Percentiles rank a stretch among this genome's conserved stretches.
Conservation (phyloP, 345 rosid genomes). For the Arabidopsis thaliana region DNA sequence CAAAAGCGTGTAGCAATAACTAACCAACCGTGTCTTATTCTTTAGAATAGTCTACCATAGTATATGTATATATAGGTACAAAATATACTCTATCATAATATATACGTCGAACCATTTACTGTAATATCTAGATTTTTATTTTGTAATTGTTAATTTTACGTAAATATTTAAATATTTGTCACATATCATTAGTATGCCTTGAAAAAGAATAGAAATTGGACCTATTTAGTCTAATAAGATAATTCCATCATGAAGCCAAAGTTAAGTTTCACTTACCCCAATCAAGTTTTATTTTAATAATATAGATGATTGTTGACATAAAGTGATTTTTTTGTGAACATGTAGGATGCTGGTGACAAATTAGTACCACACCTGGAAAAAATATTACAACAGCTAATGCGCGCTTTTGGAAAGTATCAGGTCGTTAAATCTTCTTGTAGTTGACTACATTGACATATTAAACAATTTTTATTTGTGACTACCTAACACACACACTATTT, state of each 20-base stretch:
- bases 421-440: constrained; percentile 45
- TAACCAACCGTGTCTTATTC: too few relatives aligned
- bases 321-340: constrained; percentile 34
- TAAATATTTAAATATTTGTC: too few relatives aligned
- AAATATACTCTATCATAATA: too few relatives aligned
- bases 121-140: too few relatives aligned
- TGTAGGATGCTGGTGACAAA: constrained; percentile 84
- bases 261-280: background rate
- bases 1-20: too few relatives aligned
- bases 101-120: too few relatives aligned
- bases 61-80: too few relatives aligned
- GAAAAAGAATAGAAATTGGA: too few relatives aligned
- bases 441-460: background rate
- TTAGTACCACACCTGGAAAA: constrained; percentile 73
- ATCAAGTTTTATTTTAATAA: background rate
- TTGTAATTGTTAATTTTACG: too few relatives aligned
- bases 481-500: constrained; percentile 32
- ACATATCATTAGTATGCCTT: too few relatives aligned
- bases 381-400: constrained; percentile 88
- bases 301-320: constrained; percentile 14
- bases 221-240: too few relatives aligned
- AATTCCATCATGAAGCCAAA: background rate
- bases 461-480: background rate
- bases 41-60: too few relatives aligned
- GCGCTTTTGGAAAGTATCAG: constrained; percentile 96